Percentiles rank a stretch among this genome's conserved stretches.
These are phyloP conservation scores for Fistulinella prunicolor DNA, from an alignment of 768 basidiomycete species.

Conservation along the genomic window DNA sequence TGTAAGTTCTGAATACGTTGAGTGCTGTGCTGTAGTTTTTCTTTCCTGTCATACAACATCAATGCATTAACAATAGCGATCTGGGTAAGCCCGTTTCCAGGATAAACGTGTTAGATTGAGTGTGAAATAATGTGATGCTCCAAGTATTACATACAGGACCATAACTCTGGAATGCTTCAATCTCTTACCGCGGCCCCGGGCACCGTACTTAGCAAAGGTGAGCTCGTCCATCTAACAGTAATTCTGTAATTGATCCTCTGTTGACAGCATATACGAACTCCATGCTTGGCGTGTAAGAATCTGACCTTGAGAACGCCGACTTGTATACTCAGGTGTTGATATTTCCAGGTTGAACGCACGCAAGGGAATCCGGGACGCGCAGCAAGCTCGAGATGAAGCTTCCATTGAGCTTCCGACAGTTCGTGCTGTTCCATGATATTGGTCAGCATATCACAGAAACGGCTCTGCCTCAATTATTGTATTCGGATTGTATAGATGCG, in stretches of 20 bases:
- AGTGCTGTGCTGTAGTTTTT: neutral
- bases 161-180: neutral
- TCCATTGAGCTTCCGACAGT: slow-evolving; percentile 18
- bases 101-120: neutral
- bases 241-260: neutral
- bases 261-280: slow-evolving; percentile 22
- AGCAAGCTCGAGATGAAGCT: neutral
- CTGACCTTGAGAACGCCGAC: neutral
- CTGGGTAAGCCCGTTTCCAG: slow-evolving; percentile 6
- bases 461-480: too few relatives aligned
- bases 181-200: slow-evolving; percentile 9
- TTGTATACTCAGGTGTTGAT: neutral
- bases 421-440: slow-evolving; percentile 12
- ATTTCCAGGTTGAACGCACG: slow-evolving; percentile 14
- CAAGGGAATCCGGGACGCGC: slow-evolving; percentile 17
- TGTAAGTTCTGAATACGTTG: slow-evolving; percentile 6
- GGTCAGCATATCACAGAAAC: too few relatives aligned
- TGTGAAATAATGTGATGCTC: neutral
- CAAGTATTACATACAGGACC: slow-evolving; percentile 17
- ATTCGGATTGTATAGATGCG: too few relatives aligned
- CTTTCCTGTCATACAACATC: slow-evolving; percentile 2
- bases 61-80: slow-evolving; percentile 7
- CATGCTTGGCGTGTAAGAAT: slow-evolving; percentile 24
- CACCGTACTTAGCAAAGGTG: slow-evolving; percentile 18
- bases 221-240: neutral